Evolutionary conservation across 192 early-diverging fungal genomes (phyloP), one percentile per base, ranked within the genome.

Genomic region (Globomyces pollinis-pini): DNA sequence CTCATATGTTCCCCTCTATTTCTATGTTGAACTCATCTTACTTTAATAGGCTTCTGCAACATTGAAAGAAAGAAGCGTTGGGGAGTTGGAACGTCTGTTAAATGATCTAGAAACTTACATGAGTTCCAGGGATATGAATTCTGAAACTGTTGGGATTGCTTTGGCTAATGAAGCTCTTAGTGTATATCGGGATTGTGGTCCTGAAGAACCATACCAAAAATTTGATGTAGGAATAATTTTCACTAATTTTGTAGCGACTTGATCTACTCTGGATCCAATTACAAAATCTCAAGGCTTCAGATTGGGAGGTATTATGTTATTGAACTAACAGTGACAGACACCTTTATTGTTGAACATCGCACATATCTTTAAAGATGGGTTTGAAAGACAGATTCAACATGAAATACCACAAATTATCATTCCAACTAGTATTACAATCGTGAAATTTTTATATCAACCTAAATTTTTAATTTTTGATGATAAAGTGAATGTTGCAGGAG

Each of bases 401-500:
- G 64, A 59, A 26, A 43, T 78, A 15, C 36, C 38, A 6, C n/a
- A 33, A 3, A 34, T 78, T 43, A 47, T 38, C 0, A 30, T 74
- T 18, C 66, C 69, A 11, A 4, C 39, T 5, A 38, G 53, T n/a
- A 56, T 43, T 35, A 41, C 56, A 1, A 38, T 21, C 26, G 62
- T 63, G 31, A 66, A 50, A 29, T 73, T 69, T 47, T 61, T 62
- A 20, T 68, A 73, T 52, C 62, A 71, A 38, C 66, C 69, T 28
- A 56, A 63, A 33, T 66, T 74, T 50, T 64, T 66, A 49, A 63
- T 79, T 3, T 75, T 79, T 59, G 73, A 79, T 51, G 77, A 79
- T 49, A 58, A 9, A 13, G 59, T 49, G 39, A 65, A 31, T 32
- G 61, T 53, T 20, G 50, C 62, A 0, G 60, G 59, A 32, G 68